Percentiles rank a stretch among this genome's conserved stretches.
Evolutionary conservation across 257 asterid genomes (phyloP).

Genomic region (Solanum peruvianum): DNA sequence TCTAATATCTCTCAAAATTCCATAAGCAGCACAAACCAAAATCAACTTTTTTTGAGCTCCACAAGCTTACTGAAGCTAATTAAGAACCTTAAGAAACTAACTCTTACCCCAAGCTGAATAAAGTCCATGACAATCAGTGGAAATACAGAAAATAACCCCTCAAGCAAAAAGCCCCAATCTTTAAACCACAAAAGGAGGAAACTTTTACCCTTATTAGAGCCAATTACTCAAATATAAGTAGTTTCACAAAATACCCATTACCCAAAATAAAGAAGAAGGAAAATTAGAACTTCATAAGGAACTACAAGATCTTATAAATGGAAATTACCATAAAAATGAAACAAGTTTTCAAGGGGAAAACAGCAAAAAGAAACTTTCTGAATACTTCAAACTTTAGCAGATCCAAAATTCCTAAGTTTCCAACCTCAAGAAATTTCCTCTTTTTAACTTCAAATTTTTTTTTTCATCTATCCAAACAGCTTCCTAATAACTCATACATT

Average conservation of each 20-base stretch:
- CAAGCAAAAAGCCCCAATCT: not conserved
- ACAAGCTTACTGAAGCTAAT: not conserved
- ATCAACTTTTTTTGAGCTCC: not conserved
- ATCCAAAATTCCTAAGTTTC: not conserved
- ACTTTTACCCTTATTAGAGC: not conserved
- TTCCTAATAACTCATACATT: not conserved
- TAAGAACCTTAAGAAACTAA: not conserved
- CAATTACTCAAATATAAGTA: not conserved
- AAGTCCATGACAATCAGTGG: not conserved
- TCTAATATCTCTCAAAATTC: not conserved
- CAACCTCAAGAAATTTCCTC: not conserved
- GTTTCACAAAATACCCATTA: not conserved
- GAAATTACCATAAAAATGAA: not conserved
- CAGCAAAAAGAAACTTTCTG: not conserved
- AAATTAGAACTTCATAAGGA: not conserved
- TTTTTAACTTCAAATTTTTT: not conserved
- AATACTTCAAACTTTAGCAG: not conserved
- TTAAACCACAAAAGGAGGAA: not conserved
- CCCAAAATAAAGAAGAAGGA: not conserved
- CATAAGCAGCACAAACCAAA: not conserved
- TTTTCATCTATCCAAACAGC: not conserved
- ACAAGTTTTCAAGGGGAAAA: not conserved
- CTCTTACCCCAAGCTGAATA: not conserved
- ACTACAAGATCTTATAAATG: not conserved
- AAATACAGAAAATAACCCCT: not conserved